Percentiles rank a stretch among this genome's conserved stretches.
These are phyloP conservation scores for Flaveria trinervia DNA, from an alignment of 129 eudicot species.

Conservation along the genomic window DNA sequence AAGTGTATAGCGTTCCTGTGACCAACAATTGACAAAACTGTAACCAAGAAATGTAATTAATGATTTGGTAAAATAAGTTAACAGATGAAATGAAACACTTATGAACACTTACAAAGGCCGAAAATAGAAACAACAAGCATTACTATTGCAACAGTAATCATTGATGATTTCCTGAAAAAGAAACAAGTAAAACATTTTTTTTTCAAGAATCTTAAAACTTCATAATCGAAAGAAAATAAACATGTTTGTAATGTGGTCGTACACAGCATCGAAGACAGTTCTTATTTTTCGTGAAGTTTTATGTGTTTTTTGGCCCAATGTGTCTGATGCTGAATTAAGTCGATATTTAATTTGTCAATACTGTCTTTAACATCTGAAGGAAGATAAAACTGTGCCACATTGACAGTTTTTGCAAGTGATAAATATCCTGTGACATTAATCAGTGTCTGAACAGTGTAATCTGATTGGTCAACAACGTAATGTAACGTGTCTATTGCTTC, in stretches of 20 bases:
- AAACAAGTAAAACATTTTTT: not conserved
- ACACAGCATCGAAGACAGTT: conserved; percentile 75
- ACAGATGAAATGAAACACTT: not conserved
- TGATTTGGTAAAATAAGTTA: not conserved
- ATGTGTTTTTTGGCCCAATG: conserved; percentile 61
- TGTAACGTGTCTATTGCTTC: conserved; percentile 76
- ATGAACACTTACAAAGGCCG: conserved; percentile 77
- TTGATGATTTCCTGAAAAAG: conserved; percentile 62
- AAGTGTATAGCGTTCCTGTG: conserved; percentile 72
- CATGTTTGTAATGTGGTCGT: conserved; percentile 31
- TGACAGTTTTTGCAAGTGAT: conserved; percentile 73
- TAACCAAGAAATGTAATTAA: conserved; percentile 1
- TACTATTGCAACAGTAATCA: conserved; percentile 72
- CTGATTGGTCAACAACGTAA: conserved; percentile 91
- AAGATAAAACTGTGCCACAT: conserved; percentile 77
- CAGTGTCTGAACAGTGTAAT: conserved; percentile 80
- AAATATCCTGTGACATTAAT: conserved; percentile 74
- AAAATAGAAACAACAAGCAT: conserved; percentile 75
- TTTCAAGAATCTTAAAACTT: conserved; percentile 3
- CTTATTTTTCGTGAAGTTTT: conserved; percentile 65
- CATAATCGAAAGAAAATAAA: not conserved
- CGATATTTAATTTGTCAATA: conserved; percentile 70
- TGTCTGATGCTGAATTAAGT: conserved; percentile 65
- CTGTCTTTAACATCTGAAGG: conserved; percentile 72
- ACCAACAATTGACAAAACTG: conserved; percentile 78